Evolutionary conservation across 768 basidiomycete species (phyloP).

Genomic region (Russula lepida): DNA sequence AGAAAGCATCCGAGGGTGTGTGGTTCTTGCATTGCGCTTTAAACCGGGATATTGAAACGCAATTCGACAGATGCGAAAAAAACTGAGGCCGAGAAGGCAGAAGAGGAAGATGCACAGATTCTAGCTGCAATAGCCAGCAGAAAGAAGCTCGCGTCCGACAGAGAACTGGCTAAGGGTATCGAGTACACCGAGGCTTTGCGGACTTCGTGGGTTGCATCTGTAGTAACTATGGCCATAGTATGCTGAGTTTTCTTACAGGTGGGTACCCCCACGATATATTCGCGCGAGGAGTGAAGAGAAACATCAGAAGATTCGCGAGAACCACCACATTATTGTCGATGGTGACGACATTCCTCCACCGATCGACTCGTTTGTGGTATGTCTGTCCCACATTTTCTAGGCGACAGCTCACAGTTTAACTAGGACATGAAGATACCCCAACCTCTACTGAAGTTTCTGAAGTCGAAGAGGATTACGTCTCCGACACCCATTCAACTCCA

Average conservation of each 20-base stretch:
- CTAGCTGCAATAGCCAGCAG: constrained; percentile 86
- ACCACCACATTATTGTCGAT: constrained; percentile 91
- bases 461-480: constrained; percentile 70
- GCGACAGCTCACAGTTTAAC: constrained; percentile 2
- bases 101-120: constrained; percentile 86
- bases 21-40: not conserved
- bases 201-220: constrained; percentile 53
- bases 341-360: constrained; percentile 92
- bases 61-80: constrained; percentile 65
- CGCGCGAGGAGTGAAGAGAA: constrained; percentile 61
- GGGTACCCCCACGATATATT: constrained; percentile 82
- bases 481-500: constrained; percentile 98
- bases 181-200: constrained; percentile 79
- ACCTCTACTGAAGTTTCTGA: constrained; percentile 73
- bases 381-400: constrained; percentile 17
- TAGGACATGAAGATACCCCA: constrained; percentile 99
- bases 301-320: constrained; percentile 69
- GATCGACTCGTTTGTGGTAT: constrained; percentile 77
- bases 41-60: not conserved
- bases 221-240: not conserved
- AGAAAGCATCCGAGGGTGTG: constrained; percentile 74
- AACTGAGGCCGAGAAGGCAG: constrained; percentile 73
- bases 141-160: constrained; percentile 84
- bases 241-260: constrained; percentile 41
- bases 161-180: constrained; percentile 91